These are phyloP conservation scores for Colletotrichum orbiculare DNA, from an alignment of 2,329 filamentous ascomycete species.

Conservation along the genomic window DNA sequence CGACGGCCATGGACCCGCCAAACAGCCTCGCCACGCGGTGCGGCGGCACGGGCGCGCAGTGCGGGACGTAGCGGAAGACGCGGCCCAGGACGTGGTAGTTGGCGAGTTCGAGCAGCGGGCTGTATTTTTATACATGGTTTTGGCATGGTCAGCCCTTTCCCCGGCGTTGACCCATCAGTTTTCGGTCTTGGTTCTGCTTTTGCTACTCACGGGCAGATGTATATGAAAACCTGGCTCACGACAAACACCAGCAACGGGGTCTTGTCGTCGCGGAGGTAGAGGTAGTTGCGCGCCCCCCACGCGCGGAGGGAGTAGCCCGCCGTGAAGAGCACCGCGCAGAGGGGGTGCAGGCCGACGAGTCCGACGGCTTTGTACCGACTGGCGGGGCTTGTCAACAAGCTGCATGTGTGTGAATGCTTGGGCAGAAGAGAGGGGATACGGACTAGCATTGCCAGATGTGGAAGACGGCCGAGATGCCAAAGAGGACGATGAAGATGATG, in stretches of 20 bases:
- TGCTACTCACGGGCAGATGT: conserved; percentile 49
- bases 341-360: conserved; percentile 60
- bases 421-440: conserved; percentile 28
- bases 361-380: conserved; percentile 65
- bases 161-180: background rate
- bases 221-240: conserved; percentile 52
- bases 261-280: conserved; percentile 43
- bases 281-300: conserved; percentile 60
- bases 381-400: background rate
- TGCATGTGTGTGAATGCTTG: background rate
- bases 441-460: conserved; percentile 65
- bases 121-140: conserved; percentile 37
- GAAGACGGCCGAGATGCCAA: conserved; percentile 55
- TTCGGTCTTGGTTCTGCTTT: background rate
- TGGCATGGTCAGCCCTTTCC: too few species aligned
- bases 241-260: conserved; percentile 54
- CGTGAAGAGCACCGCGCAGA: conserved; percentile 62
- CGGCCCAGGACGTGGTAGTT: conserved; percentile 74
- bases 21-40: conserved; percentile 58
- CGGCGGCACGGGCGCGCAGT: conserved; percentile 65
- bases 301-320: conserved; percentile 65
- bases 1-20: conserved; percentile 54
- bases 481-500: conserved; percentile 62
- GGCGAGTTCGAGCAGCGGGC: conserved; percentile 70
- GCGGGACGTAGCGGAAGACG: conserved; percentile 71